These are phyloP conservation scores for Fraxinus americana DNA, from an alignment of 257 asterid genomes.

Conservation along the genomic window DNA sequence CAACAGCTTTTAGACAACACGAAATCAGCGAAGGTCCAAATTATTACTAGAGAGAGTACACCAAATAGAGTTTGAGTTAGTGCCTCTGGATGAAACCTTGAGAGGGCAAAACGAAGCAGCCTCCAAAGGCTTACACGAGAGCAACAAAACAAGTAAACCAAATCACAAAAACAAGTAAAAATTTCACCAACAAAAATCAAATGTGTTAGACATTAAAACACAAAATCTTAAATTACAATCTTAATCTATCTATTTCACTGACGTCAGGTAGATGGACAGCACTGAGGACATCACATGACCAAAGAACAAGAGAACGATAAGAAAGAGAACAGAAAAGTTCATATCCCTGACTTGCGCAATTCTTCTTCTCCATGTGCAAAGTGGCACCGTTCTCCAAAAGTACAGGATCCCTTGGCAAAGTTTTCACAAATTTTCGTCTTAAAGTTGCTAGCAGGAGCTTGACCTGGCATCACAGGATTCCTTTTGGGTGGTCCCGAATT, in stretches of 20 bases:
- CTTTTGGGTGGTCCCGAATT: slow-evolving; percentile 41
- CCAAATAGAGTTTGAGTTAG: neutral
- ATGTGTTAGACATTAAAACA: neutral
- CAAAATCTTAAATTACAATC: neutral
- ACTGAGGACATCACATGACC: slow-evolving; percentile 14
- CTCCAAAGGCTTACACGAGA: neutral
- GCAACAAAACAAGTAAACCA: slow-evolving; percentile 2
- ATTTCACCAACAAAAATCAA: neutral
- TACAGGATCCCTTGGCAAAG: slow-evolving; percentile 62
- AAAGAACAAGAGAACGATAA: neutral
- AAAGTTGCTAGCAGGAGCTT: slow-evolving; percentile 47
- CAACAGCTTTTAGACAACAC: neutral
- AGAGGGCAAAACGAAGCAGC: neutral
- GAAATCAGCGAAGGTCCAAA: neutral
- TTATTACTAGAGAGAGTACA: neutral
- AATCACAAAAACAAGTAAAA: neutral
- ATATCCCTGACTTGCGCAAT: slow-evolving; percentile 51
- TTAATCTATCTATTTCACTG: neutral
- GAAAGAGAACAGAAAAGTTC: slow-evolving; percentile 2
- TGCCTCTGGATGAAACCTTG: neutral
- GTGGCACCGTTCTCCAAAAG: slow-evolving; percentile 81
- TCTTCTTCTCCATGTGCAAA: slow-evolving; percentile 84
- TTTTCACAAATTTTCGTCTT: slow-evolving; percentile 78
- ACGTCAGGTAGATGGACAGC: neutral
- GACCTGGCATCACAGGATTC: slow-evolving; percentile 34